Percentiles rank a stretch among this genome's conserved stretches.
phyloP scores from a whole-genome alignment of 306 rosid species.

The Potentilla sterilis region DNA sequence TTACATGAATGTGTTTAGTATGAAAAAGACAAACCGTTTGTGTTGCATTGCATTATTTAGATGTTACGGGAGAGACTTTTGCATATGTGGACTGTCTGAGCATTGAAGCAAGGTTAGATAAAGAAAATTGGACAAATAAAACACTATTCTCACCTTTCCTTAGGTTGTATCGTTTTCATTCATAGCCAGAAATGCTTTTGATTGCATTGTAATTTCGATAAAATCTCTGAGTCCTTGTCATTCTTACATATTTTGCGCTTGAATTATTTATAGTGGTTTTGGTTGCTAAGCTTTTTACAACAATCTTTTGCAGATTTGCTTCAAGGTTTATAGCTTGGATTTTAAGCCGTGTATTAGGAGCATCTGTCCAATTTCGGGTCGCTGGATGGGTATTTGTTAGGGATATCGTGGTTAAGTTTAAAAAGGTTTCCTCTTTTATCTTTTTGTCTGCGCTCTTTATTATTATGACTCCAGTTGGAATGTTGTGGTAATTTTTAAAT shows the following conservation, averaged over 20 bases:
- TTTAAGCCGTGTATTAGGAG: conserved; percentile 81
- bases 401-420: conserved; percentile 85
- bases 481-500: not conserved
- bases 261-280: conserved; percentile 1
- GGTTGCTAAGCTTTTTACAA: conserved; percentile 19
- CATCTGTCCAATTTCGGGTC: conserved; percentile 79
- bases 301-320: conserved; percentile 62
- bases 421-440: conserved; percentile 57
- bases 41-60: too few relatives aligned
- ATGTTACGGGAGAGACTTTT: too few relatives aligned
- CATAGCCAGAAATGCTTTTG: conserved; percentile 8
- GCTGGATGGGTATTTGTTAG: conserved; percentile 94
- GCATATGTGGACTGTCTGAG: too few relatives aligned
- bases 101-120: too few relatives aligned
- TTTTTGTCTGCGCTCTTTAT: conserved; percentile 22
- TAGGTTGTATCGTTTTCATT: not conserved
- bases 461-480: conserved; percentile 11
- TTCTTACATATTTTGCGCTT: conserved; percentile 9
- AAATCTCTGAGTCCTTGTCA: conserved; percentile 11
- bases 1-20: too few relatives aligned
- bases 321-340: conserved; percentile 90
- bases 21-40: too few relatives aligned
- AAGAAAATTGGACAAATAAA: too few relatives aligned
- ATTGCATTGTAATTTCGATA: conserved; percentile 10
- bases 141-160: not conserved